Evolutionary conservation across 116 monocot species (phyloP).

Genomic region (Phalaenopsis hybrid): DNA sequence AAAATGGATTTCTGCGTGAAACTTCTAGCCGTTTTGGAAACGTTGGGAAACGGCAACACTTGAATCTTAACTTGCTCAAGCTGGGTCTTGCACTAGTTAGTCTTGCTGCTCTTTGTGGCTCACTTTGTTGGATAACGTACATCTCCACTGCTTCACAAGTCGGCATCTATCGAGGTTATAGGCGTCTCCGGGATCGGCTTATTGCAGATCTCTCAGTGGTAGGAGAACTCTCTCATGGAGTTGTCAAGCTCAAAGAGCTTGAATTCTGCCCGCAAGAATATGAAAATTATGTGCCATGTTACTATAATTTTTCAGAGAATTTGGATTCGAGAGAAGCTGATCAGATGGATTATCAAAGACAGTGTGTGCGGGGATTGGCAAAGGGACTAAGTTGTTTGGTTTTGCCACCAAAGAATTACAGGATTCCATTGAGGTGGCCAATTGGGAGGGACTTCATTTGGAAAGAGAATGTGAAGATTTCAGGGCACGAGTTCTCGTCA

Average conservation of each 20-base stretch:
- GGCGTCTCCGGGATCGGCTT: slow-evolving; percentile 45
- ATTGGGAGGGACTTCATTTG: slow-evolving; percentile 91
- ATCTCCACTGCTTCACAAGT: slow-evolving; percentile 17
- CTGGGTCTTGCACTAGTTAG: slow-evolving; percentile 16
- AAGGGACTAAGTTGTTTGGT: slow-evolving; percentile 45
- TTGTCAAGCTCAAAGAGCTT: slow-evolving; percentile 23
- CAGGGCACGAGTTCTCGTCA: slow-evolving; percentile 90
- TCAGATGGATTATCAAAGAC: slow-evolving; percentile 38
- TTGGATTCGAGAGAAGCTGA: slow-evolving; percentile 23
- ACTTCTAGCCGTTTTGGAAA: slow-evolving; percentile 3
- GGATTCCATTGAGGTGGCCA: slow-evolving; percentile 91
- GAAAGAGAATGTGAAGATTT: slow-evolving; percentile 96
- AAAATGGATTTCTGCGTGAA: slow-evolving; percentile 20
- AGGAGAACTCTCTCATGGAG: slow-evolving; percentile 34
- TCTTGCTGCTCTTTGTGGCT: slow-evolving; percentile 21
- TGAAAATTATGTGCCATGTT: slow-evolving; percentile 64
- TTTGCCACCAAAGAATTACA: slow-evolving; percentile 65
- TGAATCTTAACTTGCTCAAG: slow-evolving; percentile 17
- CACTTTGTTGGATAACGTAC: slow-evolving; percentile 24
- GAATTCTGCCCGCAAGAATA: slow-evolving; percentile 39
- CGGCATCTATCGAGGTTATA: slow-evolving; percentile 24
- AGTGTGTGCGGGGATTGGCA: slow-evolving; percentile 20
- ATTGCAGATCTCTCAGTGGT: slow-evolving; percentile 38
- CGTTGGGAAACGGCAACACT: slow-evolving; percentile 10
- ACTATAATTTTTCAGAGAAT: slow-evolving; percentile 35